Percentiles rank a stretch among this genome's conserved stretches.
phyloP scores from a whole-genome alignment of 1,284 basidiomycete genomes.

The Malassezia psittaci region DNA sequence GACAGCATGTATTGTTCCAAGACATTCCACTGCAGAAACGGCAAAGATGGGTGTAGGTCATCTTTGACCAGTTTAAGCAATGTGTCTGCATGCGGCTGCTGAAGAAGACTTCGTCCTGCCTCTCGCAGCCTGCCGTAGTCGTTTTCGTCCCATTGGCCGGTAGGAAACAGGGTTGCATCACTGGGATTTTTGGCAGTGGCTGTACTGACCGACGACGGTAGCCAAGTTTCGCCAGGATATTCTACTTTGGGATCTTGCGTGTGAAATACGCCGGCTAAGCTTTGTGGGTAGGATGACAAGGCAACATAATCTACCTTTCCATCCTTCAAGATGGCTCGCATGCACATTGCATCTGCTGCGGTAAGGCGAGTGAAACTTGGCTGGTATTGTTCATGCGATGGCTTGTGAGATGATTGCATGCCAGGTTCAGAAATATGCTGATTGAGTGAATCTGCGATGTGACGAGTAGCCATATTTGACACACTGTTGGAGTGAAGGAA shows the following conservation, averaged over 20 bases:
- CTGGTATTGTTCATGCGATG: neutral
- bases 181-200: neutral
- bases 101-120: neutral
- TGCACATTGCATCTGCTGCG: neutral
- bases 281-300: neutral
- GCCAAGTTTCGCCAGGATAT: neutral
- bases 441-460: neutral
- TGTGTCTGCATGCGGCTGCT: neutral
- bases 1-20: constrained; percentile 1
- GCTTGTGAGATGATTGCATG: neutral
- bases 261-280: neutral
- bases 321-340: neutral
- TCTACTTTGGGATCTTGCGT: neutral
- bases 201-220: neutral
- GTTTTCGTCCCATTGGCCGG: neutral
- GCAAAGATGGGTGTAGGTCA: constrained; percentile 4
- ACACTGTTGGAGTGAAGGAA: neutral
- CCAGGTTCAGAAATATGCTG: neutral
- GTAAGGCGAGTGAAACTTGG: neutral
- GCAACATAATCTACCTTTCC: neutral
- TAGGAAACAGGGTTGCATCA: neutral
- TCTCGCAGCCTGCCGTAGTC: neutral
- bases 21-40: constrained; percentile 9
- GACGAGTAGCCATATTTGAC: neutral
- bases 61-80: neutral